Base-by-base conservation (phyloP, 2,329 filamentous ascomycete genomes). In the Uncinocarpus reesii region DNA sequence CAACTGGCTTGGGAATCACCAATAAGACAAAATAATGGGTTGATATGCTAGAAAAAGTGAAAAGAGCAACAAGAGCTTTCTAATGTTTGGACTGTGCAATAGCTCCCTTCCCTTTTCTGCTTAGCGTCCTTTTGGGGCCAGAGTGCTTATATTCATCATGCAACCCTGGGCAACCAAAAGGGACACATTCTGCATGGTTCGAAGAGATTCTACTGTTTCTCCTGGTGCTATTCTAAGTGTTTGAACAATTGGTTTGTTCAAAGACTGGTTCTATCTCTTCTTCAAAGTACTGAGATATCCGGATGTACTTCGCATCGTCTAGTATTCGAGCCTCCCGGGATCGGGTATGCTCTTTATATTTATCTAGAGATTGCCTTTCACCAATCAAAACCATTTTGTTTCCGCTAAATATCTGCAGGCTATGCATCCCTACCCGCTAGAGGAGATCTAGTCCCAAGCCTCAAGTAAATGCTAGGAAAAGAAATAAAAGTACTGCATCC, bases 51-150 rank as follows among this genome's bases (percentile, higher is more conserved):
- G 24, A 46, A 23, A 38, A 38, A 31, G 43, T 46, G 45, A 35
- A 21, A 34, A 13, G 32, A 8, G 41, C 37, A 41, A 41, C 10
- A 47, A 29, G 26, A 47, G 45, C 28, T 40, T 29, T 18, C 18
- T 11, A 26, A 24, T 47, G 36, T 47, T 47, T 47, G 34, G 32
- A 7, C 36, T 21, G 26, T 18, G 20, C 18, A 13, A 40, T 40
- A 34, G 35, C 26, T 41, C 36, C 36, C 36, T 47, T 47, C 36
- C 36, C 28, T 47, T 47, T 47, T 47, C 24, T 31, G 36, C 26
- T 47, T 47, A 47, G 44, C 44, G 44, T 41, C 43, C 36, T 34
- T 41, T 40, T 47, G 41, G 36, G 28, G 11, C 11, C 26, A 34
- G 28, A 23, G 24, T 24, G 16, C 8, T n/a, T 41, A 34, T 15